Base-by-base conservation (phyloP, 768 basidiomycete species). In the Paxillus rubicundulus region DNA sequence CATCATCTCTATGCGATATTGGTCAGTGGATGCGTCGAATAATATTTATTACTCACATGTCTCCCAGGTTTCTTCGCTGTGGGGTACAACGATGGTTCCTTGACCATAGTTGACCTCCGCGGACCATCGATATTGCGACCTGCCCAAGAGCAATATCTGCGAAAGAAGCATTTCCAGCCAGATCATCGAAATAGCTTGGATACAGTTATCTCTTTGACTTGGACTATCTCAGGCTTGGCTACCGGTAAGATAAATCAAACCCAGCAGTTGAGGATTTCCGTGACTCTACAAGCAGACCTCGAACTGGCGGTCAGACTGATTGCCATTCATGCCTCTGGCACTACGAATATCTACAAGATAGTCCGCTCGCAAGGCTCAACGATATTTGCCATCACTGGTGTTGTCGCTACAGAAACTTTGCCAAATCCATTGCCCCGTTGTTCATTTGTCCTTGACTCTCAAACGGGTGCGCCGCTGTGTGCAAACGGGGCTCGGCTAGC, bases 31-130 rank as follows among this genome's bases (percentile, higher is more conserved):
- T 39, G 34, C 30, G 39, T 18, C 28, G 14, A 37, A 6, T n/a
- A 32, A 16, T 40, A 14, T 28, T 17, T 17, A 39, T 39, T 9
- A 16, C 28, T 7, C 40, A 20, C 46, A 37, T 6, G 13, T 8
- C 24, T 28, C n/a, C 30, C 54, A 92, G 91, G 89, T 5, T 92
- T 95, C 67, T 67, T 92, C 40, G 89, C 92, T 2, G 76, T 85
- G 3, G 82, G 86, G 3, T 91, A 87, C 64, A 63, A 68, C 5
- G 78, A 80, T 44, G 84, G 82, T 1, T 72, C 78, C 2, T 50
- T 95, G 18, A 70, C 79, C 32, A 71, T 93, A 30, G 65, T 93
- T 16, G 87, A 94, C 61, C 76, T 92, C 77, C 78, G 89, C 20
- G 86, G 82, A 2, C 90, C 91, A 1, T 77, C 77, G 10, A 77